Evolutionary conservation across 129 eudicot genomes (phyloP).

Genomic region (Saposhnikovia divaricata): DNA sequence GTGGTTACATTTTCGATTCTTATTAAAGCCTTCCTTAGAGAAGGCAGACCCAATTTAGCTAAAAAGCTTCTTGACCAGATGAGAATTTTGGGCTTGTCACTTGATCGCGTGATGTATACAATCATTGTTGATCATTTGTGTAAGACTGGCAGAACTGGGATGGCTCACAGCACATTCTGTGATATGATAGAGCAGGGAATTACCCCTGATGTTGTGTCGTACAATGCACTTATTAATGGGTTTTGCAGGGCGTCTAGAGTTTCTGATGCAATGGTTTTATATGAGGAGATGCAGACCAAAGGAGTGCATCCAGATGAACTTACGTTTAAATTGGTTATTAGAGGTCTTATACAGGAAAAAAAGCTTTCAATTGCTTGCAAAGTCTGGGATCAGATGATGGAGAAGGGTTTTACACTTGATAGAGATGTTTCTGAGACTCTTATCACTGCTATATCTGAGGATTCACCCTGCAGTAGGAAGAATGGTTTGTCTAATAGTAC

Average conservation of each 20-base stretch:
- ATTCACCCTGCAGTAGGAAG: conserved; percentile 18
- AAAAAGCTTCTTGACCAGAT: conserved; percentile 63
- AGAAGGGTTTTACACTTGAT: conserved; percentile 85
- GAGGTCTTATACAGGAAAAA: conserved; percentile 60
- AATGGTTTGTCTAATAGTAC: conserved; percentile 21
- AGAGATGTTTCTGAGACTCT: conserved; percentile 62
- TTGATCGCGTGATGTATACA: conserved; percentile 72
- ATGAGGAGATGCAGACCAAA: conserved; percentile 54
- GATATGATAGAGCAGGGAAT: conserved; percentile 65
- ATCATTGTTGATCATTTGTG: conserved; percentile 69
- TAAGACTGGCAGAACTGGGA: conserved; percentile 43
- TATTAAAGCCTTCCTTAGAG: conserved; percentile 63
- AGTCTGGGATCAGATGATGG: conserved; percentile 96
- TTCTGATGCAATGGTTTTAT: conserved; percentile 62
- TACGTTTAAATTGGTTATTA: conserved; percentile 62
- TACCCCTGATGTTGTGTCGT: conserved; percentile 65
- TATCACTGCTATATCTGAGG: conserved; percentile 38
- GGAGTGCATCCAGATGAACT: conserved; percentile 72
- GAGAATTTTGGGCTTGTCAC: conserved; percentile 60
- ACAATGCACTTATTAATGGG: conserved; percentile 76
- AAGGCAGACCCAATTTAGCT: conserved; percentile 46
- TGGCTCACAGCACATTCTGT: conserved; percentile 49
- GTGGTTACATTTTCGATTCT: conserved; percentile 75
- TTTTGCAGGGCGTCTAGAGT: conserved; percentile 60
- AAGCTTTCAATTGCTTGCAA: conserved; percentile 55